Conservation (phyloP, 2,329 filamentous ascomycete species). For the Microdochium bolleyi region DNA sequence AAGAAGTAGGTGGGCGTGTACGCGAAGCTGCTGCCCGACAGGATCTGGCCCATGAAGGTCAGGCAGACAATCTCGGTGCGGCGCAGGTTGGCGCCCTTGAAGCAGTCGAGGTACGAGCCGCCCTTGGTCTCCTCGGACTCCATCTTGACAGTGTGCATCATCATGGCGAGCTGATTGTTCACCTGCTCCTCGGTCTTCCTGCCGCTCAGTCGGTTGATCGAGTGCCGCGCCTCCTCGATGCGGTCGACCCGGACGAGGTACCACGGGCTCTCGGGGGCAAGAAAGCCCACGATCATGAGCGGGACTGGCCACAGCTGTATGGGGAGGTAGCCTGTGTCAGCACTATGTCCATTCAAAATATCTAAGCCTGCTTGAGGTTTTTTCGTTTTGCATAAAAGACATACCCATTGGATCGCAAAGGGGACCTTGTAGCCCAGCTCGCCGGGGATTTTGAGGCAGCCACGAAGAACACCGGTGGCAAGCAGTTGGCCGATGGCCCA, state of each 20-base stretch:
- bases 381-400: not conserved
- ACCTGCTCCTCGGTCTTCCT: conserved; percentile 21
- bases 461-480: conserved; percentile 28
- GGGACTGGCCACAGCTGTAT: conserved; percentile 28
- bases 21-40: conserved; percentile 26
- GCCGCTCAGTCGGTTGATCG: conserved; percentile 24
- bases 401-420: conserved; percentile 34
- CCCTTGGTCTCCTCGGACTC: conserved; percentile 30
- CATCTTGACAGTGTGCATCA: conserved; percentile 33
- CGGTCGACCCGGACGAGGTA: conserved; percentile 31
- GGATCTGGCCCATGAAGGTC: conserved; percentile 23
- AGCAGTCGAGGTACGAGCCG: conserved; percentile 37
- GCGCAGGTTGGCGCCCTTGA: conserved; percentile 33
- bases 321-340: conserved; percentile 1
- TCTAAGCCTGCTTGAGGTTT: not conserved
- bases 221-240: conserved; percentile 23
- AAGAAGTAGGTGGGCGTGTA: conserved; percentile 30
- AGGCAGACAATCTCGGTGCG: conserved; percentile 34
- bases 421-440: conserved; percentile 34
- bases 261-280: conserved; percentile 40
- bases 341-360: not conserved
- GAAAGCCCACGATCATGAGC: conserved; percentile 25
- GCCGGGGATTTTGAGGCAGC: conserved; percentile 21
- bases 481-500: conserved; percentile 35
- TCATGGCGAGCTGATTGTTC: conserved; percentile 32